Evolutionary conservation across 345 rosid species (phyloP).

Genomic region (Moricandia moricandioides): DNA sequence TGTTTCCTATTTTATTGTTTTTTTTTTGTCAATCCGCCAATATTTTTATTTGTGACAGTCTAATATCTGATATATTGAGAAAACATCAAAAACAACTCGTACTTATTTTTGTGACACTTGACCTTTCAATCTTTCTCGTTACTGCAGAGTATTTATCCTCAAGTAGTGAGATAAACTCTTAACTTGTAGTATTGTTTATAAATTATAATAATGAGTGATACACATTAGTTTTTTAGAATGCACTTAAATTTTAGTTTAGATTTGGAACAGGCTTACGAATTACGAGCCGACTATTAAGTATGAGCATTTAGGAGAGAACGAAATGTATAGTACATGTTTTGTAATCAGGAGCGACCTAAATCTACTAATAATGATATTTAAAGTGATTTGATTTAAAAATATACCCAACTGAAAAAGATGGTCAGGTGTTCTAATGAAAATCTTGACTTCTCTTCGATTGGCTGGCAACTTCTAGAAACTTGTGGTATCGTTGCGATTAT

Average conservation of each 20-base stretch:
- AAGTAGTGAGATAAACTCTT: not conserved
- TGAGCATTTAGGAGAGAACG: not conserved
- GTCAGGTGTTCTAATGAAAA: constrained; percentile 15
- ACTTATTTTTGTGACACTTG: not conserved
- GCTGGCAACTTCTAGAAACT: not conserved
- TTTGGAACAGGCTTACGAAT: not conserved
- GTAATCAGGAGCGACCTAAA: not conserved
- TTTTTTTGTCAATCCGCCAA: not conserved
- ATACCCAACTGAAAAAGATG: constrained; percentile 23
- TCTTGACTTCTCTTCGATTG: constrained; percentile 15
- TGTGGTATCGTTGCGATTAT: not conserved
- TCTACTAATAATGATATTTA: not conserved
- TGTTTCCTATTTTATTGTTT: not conserved
- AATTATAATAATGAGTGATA: not conserved
- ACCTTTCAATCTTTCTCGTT: not conserved
- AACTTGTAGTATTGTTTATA: not conserved
- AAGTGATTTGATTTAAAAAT: constrained; percentile 7
- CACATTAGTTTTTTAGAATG: not conserved
- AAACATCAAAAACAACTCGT: not conserved
- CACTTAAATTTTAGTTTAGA: not conserved
- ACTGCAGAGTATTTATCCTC: not conserved
- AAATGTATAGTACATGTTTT: not conserved
- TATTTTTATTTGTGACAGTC: not conserved
- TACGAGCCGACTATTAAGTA: not conserved
- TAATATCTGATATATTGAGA: not conserved